Evolutionary conservation across 495 filamentous ascomycete species (phyloP).

Genomic region (Penicillium subrubescens): DNA sequence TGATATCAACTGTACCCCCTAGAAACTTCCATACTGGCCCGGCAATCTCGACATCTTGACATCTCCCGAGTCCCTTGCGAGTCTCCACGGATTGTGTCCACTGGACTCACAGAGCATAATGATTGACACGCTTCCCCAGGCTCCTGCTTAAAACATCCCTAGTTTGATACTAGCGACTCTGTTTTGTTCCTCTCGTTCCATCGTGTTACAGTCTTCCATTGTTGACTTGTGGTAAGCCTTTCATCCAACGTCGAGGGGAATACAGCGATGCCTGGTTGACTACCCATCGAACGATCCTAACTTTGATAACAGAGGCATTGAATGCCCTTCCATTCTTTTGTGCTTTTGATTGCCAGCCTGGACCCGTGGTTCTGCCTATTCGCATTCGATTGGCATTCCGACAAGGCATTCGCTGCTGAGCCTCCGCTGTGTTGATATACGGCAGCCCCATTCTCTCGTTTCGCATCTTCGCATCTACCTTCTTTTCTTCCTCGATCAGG

Average conservation of each 20-base stretch:
- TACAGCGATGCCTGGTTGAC: not conserved
- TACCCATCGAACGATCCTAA: not conserved
- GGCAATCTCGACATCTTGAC: not conserved
- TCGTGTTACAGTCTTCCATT: slow-evolving; percentile 6
- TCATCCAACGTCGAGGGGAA: not conserved
- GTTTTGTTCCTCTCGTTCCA: slow-evolving; percentile 23
- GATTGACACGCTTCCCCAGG: not conserved
- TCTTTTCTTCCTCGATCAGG: slow-evolving; percentile 23
- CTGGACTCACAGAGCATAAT: not conserved
- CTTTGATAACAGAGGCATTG: slow-evolving; percentile 38
- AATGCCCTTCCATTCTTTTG: slow-evolving; percentile 38
- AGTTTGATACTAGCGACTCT: slow-evolving; percentile 33
- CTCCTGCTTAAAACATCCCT: slow-evolving; percentile 23
- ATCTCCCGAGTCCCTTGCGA: not conserved
- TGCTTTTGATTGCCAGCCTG: slow-evolving; percentile 16
- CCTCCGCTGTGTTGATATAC: slow-evolving; percentile 9
- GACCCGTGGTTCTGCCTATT: slow-evolving; percentile 19
- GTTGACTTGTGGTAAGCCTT: slow-evolving; percentile 14
- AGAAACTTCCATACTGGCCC: not conserved
- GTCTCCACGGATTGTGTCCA: not conserved
- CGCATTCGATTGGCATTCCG: not conserved
- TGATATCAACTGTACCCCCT: not conserved
- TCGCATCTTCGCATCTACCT: slow-evolving; percentile 7
- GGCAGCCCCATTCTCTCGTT: slow-evolving; percentile 13
- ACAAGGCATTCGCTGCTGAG: slow-evolving; percentile 15